Base-by-base conservation (phyloP, 2,329 filamentous ascomycete species). In the Fusarium tuaranense region DNA sequence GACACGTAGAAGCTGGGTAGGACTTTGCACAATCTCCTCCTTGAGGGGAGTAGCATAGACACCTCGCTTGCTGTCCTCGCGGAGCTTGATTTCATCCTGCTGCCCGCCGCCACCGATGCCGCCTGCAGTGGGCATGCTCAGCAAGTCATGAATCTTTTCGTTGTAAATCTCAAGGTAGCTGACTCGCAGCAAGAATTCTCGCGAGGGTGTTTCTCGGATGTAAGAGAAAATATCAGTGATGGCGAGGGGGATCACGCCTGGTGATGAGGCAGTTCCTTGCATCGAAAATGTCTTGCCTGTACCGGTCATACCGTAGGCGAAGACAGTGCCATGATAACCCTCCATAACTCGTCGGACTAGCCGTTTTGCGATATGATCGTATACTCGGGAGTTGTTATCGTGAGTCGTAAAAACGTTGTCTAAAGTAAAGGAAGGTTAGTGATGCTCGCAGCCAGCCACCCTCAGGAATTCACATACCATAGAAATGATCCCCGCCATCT, bases 111-210 rank as follows among this genome's bases (percentile, higher is more conserved):
- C 86, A 22, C 89, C 91, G 20, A 87, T 80, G 7, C 87, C 90
- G 46, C 84, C 85, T 14, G 88, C 88, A 1, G 89, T 88, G 1
- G 94, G 88, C 82, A 95, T 92, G 74, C 93, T 96, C 53, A 99
- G 87, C 60, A 99, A 86, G 83, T 99, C 97, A 81, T 98, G 94
- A 68, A 99, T 98, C 83, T 91, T 97, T 82, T 99, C 97, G 80
- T 99, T 99, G 85, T 99, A 99, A 71, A 99, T 99, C 85, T 99
- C 97, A 72, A 99, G 88, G 81, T 99, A 99, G 87, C 96, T 98
- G 81, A 99, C 97, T 72, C 97, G 93, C 67, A 99, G 89, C 67
- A 99, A 85, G 76, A 99, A 99, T 81, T 99, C 97, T 70, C 97
- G 90, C 39, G 95, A 94, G 0, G 97, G 97, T 1, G 97, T 98